Base-by-base conservation (phyloP, 2,329 filamentous ascomycete genomes). In the Xylaria multiplex region DNA sequence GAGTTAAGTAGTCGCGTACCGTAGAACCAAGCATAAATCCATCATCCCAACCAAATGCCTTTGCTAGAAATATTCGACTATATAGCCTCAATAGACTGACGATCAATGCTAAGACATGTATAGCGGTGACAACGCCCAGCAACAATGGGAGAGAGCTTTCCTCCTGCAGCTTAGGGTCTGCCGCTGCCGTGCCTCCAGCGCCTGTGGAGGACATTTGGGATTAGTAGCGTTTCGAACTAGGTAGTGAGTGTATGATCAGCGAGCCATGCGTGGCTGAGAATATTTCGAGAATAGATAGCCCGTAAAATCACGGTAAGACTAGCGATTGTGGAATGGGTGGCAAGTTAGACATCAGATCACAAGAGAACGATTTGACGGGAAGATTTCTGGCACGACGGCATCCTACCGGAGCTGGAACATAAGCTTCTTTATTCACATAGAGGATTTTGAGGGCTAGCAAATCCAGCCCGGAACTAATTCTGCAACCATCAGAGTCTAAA, bases 11-110 rank as follows among this genome's bases (percentile, higher is more conserved):
- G 4, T n/a, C 7, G 67, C 75, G 22, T 73, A 77, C 75, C 53
- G 65, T 67, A n/a, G 72, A 65, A 2, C 70, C 42, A 7, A 74
- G 50, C 72, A 78, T 78, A 48, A 71, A 69, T 19, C 68, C 69
- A 61, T 78, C 76, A 50, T 78, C 75, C 22, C 64, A 59, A 8
- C 75, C 75, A 30, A 73, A 71, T 11, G 72, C 16, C 19, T 69
- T 69, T 9, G 55, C 67, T 30, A 69, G 14, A 24, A 57, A 49
- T 45, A 50, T 8, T 59, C 67, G 56, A 43, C 50, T 64, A 40
- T 69, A 69, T 30, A 69, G 35, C 45, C 67, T 57, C 13, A 69
- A 45, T 32, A 40, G 13, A 13, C 48, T 32, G 16, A 67, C 56
- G 19, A 48, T 49, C 24, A 69, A 59, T 14, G 64, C 64, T 7